Percentiles rank a stretch among this genome's conserved stretches.
Evolutionary conservation across 192 early-diverging fungal species (phyloP).

Genomic region (Podochytrium sp.): DNA sequence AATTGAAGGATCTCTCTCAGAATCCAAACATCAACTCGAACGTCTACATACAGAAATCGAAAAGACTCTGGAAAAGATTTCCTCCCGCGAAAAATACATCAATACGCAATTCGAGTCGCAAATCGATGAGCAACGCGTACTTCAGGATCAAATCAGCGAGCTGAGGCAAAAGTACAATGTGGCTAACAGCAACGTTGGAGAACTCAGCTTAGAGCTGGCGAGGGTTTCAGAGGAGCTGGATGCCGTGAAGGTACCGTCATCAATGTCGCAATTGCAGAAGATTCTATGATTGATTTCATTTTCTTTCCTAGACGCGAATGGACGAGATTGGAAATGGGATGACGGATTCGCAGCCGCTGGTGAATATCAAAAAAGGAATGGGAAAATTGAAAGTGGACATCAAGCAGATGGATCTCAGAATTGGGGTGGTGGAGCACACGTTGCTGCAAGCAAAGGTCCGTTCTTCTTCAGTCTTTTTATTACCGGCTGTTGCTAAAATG

Average conservation of each 20-base stretch:
- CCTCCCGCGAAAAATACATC: constrained; percentile 64
- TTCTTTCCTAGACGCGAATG: constrained; percentile 45
- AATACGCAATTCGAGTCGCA: constrained; percentile 63
- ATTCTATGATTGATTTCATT: too few relatives aligned
- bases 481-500: background rate
- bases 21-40: constrained; percentile 45
- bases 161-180: constrained; percentile 60
- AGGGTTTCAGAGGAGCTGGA: constrained; percentile 61
- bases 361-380: constrained; percentile 59
- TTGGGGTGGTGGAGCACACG: constrained; percentile 63
- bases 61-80: constrained; percentile 59
- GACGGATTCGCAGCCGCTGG: constrained; percentile 67
- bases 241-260: constrained; percentile 59
- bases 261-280: too few relatives aligned
- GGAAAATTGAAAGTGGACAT: constrained; percentile 60
- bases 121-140: constrained; percentile 53
- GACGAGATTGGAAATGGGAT: constrained; percentile 67
- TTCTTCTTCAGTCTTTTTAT: background rate
- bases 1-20: constrained; percentile 42
- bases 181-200: constrained; percentile 52
- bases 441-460: constrained; percentile 53
- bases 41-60: constrained; percentile 56
- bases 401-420: constrained; percentile 65
- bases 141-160: constrained; percentile 56
- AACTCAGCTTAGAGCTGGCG: constrained; percentile 50